Base-by-base conservation (phyloP, 805 yeast species). In the Wickerhamomyces alni region DNA sequence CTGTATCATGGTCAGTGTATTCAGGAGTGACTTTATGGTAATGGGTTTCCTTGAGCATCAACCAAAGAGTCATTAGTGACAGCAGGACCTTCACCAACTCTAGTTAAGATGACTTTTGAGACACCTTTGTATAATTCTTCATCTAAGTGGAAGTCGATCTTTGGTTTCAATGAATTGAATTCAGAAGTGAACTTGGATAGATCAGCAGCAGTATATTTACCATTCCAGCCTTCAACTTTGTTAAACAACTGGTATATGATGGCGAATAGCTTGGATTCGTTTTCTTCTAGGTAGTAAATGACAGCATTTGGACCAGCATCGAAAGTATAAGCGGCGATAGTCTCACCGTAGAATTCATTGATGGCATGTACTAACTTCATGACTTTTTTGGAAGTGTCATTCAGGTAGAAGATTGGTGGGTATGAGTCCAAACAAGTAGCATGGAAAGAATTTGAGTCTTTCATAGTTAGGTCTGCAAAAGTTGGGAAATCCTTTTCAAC, bases 301-400 rank as follows among this genome's bases (percentile, higher is more conserved):
- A 93, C 99, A 17, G 97, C 96, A 65, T 93, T 93, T 63, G 99
- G 99, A 58, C 99, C 99, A 25, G 99, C 99, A 63, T 93, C 99
- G 57, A 84, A 93, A 2, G 99, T 93, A 64, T 93, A 93, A 29
- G 98, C 98, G 11, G 96, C 99, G 40, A 91, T 72, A 11, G 74
- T 72, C 54, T 74, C 69, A 17, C 54, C 51, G 44, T 62, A 65
- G 43, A 61, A 62, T 47, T 73, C 80, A 58, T 93, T 93, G 59
- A 93, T 76, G 40, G 71, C 66, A 62, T 93, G 94, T 35, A 88
- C 74, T 37, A 86, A 68, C 51, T 82, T 84, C 47, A 89, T 82
- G 54, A 87, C 76, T 39, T 78, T 80, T 52, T 84, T 83, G 6
- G 96, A 88, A 8, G 93, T 85, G 60, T 91, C 98, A 58, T 86